Conservation (phyloP, 1,139 yeast species). For the Blastobotrys aristatus region DNA sequence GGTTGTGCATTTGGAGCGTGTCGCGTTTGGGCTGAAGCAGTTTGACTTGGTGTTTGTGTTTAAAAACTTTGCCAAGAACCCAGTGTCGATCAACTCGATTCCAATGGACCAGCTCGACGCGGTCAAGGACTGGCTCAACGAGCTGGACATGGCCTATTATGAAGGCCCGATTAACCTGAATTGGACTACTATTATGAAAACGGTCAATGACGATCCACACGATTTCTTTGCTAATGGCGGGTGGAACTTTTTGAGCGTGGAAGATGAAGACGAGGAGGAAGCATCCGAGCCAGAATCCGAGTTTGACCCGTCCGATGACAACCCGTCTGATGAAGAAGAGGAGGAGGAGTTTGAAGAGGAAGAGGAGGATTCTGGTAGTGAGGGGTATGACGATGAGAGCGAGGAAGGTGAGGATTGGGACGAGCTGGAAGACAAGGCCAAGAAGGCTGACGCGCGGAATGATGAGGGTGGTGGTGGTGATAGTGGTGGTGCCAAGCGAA, state of each 20-base stretch:
- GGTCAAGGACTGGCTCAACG: conserved; percentile 93
- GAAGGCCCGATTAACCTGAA: conserved; percentile 95
- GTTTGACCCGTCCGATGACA: conserved; percentile 33
- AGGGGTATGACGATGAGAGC: conserved; percentile 27
- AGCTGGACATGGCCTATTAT: conserved; percentile 89
- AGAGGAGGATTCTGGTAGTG: conserved; percentile 20
- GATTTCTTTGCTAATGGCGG: conserved; percentile 88
- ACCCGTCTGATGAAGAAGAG: conserved; percentile 29
- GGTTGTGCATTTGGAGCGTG: conserved; percentile 93
- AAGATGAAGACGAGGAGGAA: conserved; percentile 45
- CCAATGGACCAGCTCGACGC: conserved; percentile 91
- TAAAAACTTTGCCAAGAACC: conserved; percentile 83
- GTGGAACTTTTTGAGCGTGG: conserved; percentile 78
- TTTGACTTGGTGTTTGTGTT: conserved; percentile 93
- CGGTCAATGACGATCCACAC: conserved; percentile 86
- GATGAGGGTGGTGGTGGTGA: conserved; percentile 15
- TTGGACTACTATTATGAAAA: conserved; percentile 95
- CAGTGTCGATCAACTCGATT: conserved; percentile 87
- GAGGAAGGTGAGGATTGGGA: conserved; percentile 39
- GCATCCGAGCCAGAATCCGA: conserved; percentile 41
- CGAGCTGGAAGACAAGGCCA: conserved; percentile 37
- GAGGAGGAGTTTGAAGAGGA: conserved; percentile 31
- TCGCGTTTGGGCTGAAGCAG: conserved; percentile 93
- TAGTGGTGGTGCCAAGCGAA: conserved; percentile 15
- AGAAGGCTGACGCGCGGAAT: conserved; percentile 26